A percentile compares a stretch with the other conserved stretches of the same genome.
These are phyloP conservation scores for Debaryomyces prosopidis DNA, from an alignment of 805 yeast genomes.

Conservation along the genomic window DNA sequence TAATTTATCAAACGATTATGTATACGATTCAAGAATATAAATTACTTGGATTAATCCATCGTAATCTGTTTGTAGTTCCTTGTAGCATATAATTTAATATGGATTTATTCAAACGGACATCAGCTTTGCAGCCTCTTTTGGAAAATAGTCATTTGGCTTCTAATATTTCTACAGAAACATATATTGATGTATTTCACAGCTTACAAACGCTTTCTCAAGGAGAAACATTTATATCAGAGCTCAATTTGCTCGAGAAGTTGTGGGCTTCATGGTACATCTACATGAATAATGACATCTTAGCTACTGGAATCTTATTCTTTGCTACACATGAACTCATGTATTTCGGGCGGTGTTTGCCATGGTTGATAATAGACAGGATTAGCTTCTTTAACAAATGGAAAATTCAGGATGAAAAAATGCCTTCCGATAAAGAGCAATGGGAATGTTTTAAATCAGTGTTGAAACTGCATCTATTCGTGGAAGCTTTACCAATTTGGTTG, in stretches of 20 bases:
- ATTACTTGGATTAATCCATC: too few relatives aligned
- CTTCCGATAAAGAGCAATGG: constrained; percentile 84
- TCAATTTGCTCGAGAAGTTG: constrained; percentile 58
- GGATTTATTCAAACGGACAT: constrained; percentile 9
- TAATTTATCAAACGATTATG: not conserved
- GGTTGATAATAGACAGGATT: constrained; percentile 83
- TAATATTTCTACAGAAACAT: not conserved
- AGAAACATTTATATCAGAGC: constrained; percentile 17
- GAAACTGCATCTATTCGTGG: constrained; percentile 85
- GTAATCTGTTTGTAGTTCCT: too few relatives aligned
- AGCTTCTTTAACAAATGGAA: constrained; percentile 86
- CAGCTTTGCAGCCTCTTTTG: constrained; percentile 12
- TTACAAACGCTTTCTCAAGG: not conserved
- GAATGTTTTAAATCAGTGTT: constrained; percentile 86
- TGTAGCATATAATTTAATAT: not conserved
- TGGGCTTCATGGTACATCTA: constrained; percentile 92
- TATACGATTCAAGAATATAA: too few relatives aligned
- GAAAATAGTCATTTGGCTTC: constrained; percentile 1
- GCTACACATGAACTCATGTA: constrained; percentile 83
- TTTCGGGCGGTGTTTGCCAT: constrained; percentile 90
- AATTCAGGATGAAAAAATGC: constrained; percentile 84
- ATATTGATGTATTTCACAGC: constrained; percentile 1
- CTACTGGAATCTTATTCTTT: constrained; percentile 88
- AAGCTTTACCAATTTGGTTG: constrained; percentile 95
- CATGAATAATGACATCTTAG: constrained; percentile 83